These are phyloP conservation scores for Telfairia occidentalis DNA, from an alignment of 331 rosid genomes.

Conservation along the genomic window DNA sequence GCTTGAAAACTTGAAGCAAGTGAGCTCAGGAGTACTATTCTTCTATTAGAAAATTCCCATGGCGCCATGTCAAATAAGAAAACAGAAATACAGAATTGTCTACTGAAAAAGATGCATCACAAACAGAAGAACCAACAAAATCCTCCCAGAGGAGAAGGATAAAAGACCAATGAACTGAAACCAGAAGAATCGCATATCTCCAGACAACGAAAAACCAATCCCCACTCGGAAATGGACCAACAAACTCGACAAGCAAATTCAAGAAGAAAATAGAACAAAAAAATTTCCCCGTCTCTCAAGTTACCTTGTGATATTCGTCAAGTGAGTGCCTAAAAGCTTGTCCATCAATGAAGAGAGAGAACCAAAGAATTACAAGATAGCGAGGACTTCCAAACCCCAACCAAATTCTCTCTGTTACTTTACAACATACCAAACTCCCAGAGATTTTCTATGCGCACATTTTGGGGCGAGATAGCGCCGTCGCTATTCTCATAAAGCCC, in stretches of 20 bases:
- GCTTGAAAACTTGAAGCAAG: neutral
- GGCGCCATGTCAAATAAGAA: neutral
- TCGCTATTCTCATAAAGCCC: neutral
- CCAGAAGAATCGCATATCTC: neutral
- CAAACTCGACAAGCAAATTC: neutral
- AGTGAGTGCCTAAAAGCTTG: conserved; percentile 10
- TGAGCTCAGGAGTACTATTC: neutral
- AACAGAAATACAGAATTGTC: neutral
- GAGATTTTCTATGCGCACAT: neutral
- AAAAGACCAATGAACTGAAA: neutral
- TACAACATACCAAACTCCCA: neutral
- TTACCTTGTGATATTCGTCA: conserved; percentile 2
- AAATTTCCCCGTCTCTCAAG: neutral
- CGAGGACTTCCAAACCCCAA: neutral
- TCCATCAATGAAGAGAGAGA: conserved; percentile 1
- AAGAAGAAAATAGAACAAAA: neutral
- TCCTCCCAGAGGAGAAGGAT: neutral
- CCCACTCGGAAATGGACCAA: neutral
- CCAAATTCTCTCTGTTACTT: neutral
- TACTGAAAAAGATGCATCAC: neutral
- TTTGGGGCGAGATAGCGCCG: neutral
- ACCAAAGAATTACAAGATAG: neutral
- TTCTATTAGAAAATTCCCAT: neutral
- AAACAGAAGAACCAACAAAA: neutral
- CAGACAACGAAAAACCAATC: neutral